Evolutionary conservation across 371 early-diverging fungal species (phyloP).

Genomic region (Fennellomyces sp.): DNA sequence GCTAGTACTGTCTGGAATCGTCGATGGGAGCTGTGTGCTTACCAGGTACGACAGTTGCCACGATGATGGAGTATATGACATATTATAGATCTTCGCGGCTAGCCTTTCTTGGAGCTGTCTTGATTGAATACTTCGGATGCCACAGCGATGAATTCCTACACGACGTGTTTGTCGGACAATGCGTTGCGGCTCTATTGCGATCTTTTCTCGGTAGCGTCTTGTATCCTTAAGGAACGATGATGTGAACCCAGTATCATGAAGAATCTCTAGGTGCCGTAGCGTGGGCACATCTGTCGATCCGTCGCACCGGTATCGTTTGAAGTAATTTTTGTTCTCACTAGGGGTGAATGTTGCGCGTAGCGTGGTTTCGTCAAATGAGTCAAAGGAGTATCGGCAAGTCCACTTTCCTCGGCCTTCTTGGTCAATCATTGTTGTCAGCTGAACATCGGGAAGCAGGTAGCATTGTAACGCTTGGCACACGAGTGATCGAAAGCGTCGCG

Average conservation of each 20-base stretch:
- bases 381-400: slow-evolving; percentile 7
- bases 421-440: slow-evolving; percentile 11
- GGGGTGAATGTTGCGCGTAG: slow-evolving; percentile 13
- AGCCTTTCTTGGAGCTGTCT: not conserved
- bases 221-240: not conserved
- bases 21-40: not conserved
- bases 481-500: slow-evolving; percentile 4
- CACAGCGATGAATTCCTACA: slow-evolving; percentile 8
- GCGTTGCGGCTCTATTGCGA: not conserved
- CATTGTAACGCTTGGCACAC: slow-evolving; percentile 2
- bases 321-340: not conserved
- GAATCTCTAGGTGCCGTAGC: not conserved
- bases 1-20: not conserved
- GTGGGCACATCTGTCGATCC: slow-evolving; percentile 5
- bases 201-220: not conserved
- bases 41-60: slow-evolving; percentile 5
- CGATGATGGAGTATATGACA: not conserved
- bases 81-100: not conserved
- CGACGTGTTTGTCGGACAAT: not conserved
- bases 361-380: slow-evolving; percentile 9
- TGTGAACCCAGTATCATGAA: not conserved
- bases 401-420: slow-evolving; percentile 15
- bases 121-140: not conserved
- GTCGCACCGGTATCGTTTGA: slow-evolving; percentile 13
- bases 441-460: slow-evolving; percentile 13